A percentile compares a stretch with the other conserved stretches of the same genome.
Conservation (phyloP, 768 basidiomycete genomes). For the Boletus bicolor region DNA sequence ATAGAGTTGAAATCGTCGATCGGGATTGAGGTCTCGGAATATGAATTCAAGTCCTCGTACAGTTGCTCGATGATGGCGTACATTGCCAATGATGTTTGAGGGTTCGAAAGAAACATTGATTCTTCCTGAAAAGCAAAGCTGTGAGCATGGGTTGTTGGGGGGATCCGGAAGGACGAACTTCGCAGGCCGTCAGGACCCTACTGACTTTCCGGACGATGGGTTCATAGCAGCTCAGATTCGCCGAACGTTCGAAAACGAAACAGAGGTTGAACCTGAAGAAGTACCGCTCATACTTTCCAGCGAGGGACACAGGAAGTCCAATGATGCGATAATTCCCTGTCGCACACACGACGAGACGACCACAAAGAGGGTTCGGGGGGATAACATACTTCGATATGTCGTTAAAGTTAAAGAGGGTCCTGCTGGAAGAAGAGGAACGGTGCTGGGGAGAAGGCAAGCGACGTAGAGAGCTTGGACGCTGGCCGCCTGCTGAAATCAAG, state of each 20-base stretch:
- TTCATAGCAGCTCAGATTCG: conserved; percentile 93
- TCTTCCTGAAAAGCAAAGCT: conserved; percentile 60
- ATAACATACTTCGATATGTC: conserved; percentile 94
- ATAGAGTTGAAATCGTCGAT: conserved; percentile 93
- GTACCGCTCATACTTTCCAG: conserved; percentile 76
- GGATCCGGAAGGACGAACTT: conserved; percentile 51
- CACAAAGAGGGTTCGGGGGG: conserved; percentile 80
- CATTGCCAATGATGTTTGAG: conserved; percentile 61
- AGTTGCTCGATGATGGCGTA: conserved; percentile 90
- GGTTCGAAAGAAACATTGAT: conserved; percentile 79
- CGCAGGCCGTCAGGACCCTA: conserved; percentile 82
- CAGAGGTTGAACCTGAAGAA: conserved; percentile 94
- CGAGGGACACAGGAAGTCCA: conserved; percentile 84
- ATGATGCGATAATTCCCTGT: conserved; percentile 82
- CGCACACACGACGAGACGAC: conserved; percentile 83
- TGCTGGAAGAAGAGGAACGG: conserved; percentile 47
- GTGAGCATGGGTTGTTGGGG: neutral
- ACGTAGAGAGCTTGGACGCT: conserved; percentile 42
- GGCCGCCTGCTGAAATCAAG: conserved; percentile 44
- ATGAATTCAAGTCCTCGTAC: conserved; percentile 96
- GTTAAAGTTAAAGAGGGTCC: conserved; percentile 79
- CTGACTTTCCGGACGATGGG: conserved; percentile 93
- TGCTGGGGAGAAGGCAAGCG: conserved; percentile 43
- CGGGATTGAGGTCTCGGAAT: conserved; percentile 90
- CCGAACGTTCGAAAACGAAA: conserved; percentile 90